Evolutionary conservation across 768 basidiomycete genomes (phyloP).

Genomic region (Russula abietina): DNA sequence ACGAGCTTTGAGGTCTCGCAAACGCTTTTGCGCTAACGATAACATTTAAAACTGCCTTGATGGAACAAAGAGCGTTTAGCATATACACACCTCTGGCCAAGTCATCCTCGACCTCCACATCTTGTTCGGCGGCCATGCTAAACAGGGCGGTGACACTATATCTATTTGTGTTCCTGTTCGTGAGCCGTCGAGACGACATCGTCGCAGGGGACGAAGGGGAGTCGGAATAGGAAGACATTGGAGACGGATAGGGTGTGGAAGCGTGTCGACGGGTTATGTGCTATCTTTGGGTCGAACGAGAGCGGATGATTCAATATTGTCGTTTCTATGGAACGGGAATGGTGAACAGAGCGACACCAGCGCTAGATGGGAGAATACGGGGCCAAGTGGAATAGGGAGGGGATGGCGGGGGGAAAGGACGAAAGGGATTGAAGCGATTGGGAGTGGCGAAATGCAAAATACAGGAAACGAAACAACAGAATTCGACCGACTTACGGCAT

Average conservation of each 20-base stretch:
- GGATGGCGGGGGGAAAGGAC: conserved; percentile 13
- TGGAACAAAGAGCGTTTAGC: conserved; percentile 4
- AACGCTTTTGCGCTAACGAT: conserved; percentile 82
- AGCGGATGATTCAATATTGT: conserved; percentile 3
- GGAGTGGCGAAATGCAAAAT: conserved; percentile 2
- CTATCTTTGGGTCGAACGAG: conserved; percentile 17
- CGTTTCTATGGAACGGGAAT: conserved; percentile 5
- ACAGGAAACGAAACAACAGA: not conserved
- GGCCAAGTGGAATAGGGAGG: conserved; percentile 27
- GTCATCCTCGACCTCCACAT: conserved; percentile 96
- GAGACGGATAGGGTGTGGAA: conserved; percentile 4
- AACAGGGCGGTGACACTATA: conserved; percentile 95
- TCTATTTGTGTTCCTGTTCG: conserved; percentile 91
- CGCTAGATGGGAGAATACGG: conserved; percentile 29
- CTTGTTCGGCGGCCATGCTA: conserved; percentile 98
- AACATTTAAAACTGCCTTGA: conserved; percentile 12
- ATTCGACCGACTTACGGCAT: not conserved
- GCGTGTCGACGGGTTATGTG: conserved; percentile 11
- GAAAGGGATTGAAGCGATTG: not conserved
- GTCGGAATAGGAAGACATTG: conserved; percentile 56
- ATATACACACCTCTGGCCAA: conserved; percentile 73
- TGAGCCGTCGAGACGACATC: conserved; percentile 67
- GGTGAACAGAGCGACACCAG: conserved; percentile 24
- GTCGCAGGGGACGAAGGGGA: conserved; percentile 56
- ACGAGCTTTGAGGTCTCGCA: conserved; percentile 91